Evolutionary conservation across 2,329 filamentous ascomycete genomes (phyloP), one percentile per base, ranked within the genome.

Genomic region (Gremmenia infestans): DNA sequence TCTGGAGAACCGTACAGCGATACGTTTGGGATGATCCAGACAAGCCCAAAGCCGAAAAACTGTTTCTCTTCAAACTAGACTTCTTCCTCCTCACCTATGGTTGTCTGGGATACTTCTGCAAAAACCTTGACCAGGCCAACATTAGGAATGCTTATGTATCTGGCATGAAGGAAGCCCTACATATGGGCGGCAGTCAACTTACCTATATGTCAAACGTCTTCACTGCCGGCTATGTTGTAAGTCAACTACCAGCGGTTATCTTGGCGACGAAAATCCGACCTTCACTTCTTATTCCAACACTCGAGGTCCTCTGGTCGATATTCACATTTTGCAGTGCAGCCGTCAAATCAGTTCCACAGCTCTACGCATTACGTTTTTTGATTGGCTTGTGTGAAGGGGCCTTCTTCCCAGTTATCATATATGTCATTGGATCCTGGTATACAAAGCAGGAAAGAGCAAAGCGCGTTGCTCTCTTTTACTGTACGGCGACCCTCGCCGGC

Each of bases 171-270:
- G 71, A 79, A 55, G 72, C 78, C 42, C 69, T 81, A 3, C 59
- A 69, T 2, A 67, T 83, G 19, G 75, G 78, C 47, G 73, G 74
- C 1, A 83, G 83, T 59, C 71, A 85, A 54, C 71, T 83, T 35
- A 82, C 83, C 52, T 78, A 81, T 55, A 67, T 75, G 56, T 70
- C 67, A 50, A 77, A 80, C 0, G 77, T 75, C 28, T 86, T 82
- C 74, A 84, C 80, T 0, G 75, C 60, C 7, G 65, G 65, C 8
- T 64, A 65, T 53, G 61, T 67, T 2, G 47, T 66, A 12, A 55
- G 63, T 22, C 57, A 63, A 49, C 32, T 67, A 14, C 64, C 65
- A 3, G 57, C 61, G 12, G 59, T 63, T 9, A 62, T 67, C 28
- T 39, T 66, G 0, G 56, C 58, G 1, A 66, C 64, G 0, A 58